phyloP scores from a whole-genome alignment of 768 basidiomycete species.

The Russula foetens region DNA sequence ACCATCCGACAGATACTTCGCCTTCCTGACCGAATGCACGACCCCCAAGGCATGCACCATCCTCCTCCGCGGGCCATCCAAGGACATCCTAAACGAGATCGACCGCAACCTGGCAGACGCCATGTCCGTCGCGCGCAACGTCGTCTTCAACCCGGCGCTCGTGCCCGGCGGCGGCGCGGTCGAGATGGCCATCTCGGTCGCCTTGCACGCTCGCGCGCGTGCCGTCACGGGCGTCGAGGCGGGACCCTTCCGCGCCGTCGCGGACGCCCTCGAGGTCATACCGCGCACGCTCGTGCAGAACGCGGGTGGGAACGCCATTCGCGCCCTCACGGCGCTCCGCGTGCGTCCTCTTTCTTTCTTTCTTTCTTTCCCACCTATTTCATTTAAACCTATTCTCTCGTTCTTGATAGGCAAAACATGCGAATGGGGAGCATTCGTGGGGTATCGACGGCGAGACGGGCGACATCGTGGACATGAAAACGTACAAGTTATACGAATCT shows the following conservation, averaged over 20 bases:
- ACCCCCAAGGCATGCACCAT: conserved; percentile 96
- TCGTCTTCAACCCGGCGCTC: conserved; percentile 91
- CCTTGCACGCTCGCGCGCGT: conserved; percentile 71
- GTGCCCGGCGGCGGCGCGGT: conserved; percentile 95
- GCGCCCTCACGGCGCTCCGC: conserved; percentile 87
- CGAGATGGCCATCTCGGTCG: conserved; percentile 95
- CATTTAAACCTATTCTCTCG: conserved; percentile 34
- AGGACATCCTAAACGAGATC: conserved; percentile 97
- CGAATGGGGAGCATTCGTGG: conserved; percentile 83
- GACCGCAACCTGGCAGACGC: conserved; percentile 97
- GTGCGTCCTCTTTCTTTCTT: conserved; percentile 36
- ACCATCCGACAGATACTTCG: conserved; percentile 98
- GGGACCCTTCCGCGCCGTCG: conserved; percentile 86
- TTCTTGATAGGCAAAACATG: conserved; percentile 79
- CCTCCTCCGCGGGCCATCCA: conserved; percentile 93
- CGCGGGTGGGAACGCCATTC: conserved; percentile 88
- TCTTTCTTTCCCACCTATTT: no score
- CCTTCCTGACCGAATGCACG: conserved; percentile 89
- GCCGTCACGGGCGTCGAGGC: conserved; percentile 82
- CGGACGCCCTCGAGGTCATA: conserved; percentile 96
- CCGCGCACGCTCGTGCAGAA: conserved; percentile 94
- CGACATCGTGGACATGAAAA: conserved; percentile 93
- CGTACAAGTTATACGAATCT: conserved; percentile 89
- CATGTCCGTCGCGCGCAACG: conserved; percentile 95
- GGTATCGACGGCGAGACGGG: conserved; percentile 96